A percentile compares a stretch with the other conserved stretches of the same genome.
Conservation (phyloP, 768 basidiomycete genomes). For the Dictyophora rubrovolvata region DNA sequence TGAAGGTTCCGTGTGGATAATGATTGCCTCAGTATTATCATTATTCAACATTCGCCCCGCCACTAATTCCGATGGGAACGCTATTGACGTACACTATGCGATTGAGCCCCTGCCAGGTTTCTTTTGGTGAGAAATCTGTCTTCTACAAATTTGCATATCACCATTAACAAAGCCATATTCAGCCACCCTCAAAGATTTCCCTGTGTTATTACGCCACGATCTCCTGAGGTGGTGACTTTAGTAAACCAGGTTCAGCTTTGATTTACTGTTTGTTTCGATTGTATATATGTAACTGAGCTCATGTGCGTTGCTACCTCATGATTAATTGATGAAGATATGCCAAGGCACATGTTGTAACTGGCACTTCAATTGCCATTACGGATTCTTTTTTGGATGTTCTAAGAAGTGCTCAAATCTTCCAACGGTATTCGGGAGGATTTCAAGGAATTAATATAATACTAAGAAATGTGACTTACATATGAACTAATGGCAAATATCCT, state of each 20-base stretch:
- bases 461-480: no score
- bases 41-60: constrained; percentile 35
- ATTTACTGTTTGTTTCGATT: neutral
- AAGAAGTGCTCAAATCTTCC: no score
- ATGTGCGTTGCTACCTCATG: neutral
- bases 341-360: neutral
- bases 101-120: neutral
- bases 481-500: no score
- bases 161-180: neutral
- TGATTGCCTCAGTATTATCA: constrained; percentile 34
- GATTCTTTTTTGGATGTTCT: no score
- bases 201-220: neutral
- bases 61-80: constrained; percentile 21
- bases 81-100: constrained; percentile 6
- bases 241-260: neutral
- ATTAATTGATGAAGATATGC: neutral
- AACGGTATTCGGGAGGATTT: no score
- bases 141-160: neutral
- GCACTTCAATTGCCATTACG: no score
- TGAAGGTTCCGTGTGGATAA: constrained; percentile 36
- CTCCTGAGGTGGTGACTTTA: neutral
- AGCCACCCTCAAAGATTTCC: neutral
- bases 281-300: neutral
- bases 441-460: no score
- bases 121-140: neutral